A percentile compares a stretch with the other conserved stretches of the same genome.
Evolutionary conservation across 257 asterid genomes (phyloP).

Genomic region (Solanum phureja): DNA sequence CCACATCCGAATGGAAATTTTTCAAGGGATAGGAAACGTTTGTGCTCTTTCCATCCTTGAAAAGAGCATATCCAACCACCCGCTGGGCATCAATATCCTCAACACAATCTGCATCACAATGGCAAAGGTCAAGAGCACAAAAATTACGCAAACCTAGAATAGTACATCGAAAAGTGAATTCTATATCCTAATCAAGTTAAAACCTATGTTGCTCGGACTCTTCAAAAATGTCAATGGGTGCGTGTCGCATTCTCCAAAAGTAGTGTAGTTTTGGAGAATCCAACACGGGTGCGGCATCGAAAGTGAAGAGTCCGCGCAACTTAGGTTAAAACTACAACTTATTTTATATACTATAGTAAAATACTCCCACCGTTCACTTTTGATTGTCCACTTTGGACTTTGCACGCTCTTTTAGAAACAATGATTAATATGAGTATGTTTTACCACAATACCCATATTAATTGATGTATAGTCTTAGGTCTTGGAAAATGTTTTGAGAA

Average conservation of each 20-base stretch:
- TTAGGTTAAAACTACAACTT: not conserved
- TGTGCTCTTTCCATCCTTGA: conserved; percentile 37
- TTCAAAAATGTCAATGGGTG: too few relatives aligned
- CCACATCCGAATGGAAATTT: conserved; percentile 24
- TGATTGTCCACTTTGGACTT: not conserved
- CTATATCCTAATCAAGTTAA: not conserved
- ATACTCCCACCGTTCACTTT: not conserved
- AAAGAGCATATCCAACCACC: conserved; percentile 45
- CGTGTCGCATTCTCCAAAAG: too few relatives aligned
- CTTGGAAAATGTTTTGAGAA: not conserved
- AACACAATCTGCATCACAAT: conserved; percentile 31
- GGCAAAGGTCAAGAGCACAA: not conserved
- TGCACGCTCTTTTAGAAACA: not conserved
- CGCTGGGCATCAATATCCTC: conserved; percentile 46
- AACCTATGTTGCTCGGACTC: too few relatives aligned
- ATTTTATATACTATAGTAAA: not conserved
- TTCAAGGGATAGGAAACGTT: conserved; percentile 35
- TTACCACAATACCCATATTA: not conserved
- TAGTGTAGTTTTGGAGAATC: too few relatives aligned
- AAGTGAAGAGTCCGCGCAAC: too few relatives aligned
- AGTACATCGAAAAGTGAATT: not conserved
- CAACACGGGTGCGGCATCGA: too few relatives aligned
- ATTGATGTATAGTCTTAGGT: not conserved
- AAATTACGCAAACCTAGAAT: not conserved
- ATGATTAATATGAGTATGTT: not conserved